These are phyloP conservation scores for Candida multigemmis DNA, from an alignment of 805 yeast genomes.

Conservation along the genomic window DNA sequence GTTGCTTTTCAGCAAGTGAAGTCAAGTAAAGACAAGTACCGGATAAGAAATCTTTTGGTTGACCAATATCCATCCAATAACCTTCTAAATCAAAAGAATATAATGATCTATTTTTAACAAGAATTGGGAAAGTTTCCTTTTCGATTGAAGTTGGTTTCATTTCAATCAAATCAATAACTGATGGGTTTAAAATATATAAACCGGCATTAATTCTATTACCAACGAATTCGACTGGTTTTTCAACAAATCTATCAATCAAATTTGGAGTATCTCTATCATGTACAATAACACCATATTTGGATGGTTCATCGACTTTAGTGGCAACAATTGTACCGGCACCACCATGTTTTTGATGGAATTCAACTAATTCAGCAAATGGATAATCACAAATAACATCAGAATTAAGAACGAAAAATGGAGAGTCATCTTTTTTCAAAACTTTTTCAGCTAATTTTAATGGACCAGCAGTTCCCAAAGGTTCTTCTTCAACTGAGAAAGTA, in stretches of 20 bases:
- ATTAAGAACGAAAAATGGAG: slow-evolving; percentile 96
- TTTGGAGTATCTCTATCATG: slow-evolving; percentile 92
- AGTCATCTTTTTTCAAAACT: slow-evolving; percentile 84
- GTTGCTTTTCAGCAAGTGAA: slow-evolving; percentile 73
- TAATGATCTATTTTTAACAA: slow-evolving; percentile 80
- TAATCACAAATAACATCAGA: slow-evolving; percentile 98
- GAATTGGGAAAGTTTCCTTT: slow-evolving; percentile 97
- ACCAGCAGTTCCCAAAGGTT: slow-evolving; percentile 99
- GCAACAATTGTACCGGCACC: slow-evolving; percentile 98
- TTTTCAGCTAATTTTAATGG: slow-evolving; percentile 96
- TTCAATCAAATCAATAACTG: slow-evolving; percentile 92
- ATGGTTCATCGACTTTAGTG: slow-evolving; percentile 98
- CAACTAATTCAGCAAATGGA: slow-evolving; percentile 88
- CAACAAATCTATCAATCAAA: slow-evolving; percentile 96
- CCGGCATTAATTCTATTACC: slow-evolving; percentile 99
- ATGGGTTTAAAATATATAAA: slow-evolving; percentile 95
- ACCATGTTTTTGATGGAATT: slow-evolving; percentile 92
- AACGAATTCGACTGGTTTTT: slow-evolving; percentile 98
- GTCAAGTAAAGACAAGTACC: slow-evolving; percentile 91
- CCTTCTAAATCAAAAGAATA: slow-evolving; percentile 98
- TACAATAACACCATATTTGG: slow-evolving; percentile 98
- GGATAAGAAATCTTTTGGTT: slow-evolving; percentile 97
- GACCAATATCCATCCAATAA: slow-evolving; percentile 99
- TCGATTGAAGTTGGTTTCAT: slow-evolving; percentile 98
- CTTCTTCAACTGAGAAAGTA: slow-evolving; percentile 97